Evolutionary conservation across 208 protist species (phyloP).

Genomic region (Crithidia sp.): DNA sequence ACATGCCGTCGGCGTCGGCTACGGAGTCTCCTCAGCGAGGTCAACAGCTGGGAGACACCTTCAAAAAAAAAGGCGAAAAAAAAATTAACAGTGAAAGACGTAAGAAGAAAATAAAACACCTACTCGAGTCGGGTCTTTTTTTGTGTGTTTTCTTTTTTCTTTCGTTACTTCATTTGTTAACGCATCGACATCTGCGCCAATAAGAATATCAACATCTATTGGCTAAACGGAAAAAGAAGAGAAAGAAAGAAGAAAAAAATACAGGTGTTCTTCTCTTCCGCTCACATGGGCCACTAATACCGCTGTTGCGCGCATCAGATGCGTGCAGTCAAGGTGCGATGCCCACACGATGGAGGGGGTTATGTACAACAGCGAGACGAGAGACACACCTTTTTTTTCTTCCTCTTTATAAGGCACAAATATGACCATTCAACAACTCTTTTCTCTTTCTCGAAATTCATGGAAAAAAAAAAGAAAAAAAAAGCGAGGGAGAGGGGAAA

Average conservation of each 20-base stretch:
- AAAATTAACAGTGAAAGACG: constrained; percentile 6
- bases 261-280: not conserved
- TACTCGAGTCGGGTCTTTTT: not conserved
- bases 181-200: too few species aligned
- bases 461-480: not conserved
- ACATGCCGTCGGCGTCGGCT: not conserved
- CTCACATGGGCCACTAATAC: too few species aligned
- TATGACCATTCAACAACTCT: too few species aligned
- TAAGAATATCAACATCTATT: too few species aligned
- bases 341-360: too few species aligned
- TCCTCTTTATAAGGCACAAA: too few species aligned
- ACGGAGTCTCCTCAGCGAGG: constrained; percentile 6
- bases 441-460: too few species aligned
- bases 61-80: constrained; percentile 15
- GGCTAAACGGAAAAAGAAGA: too few species aligned
- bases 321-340: too few species aligned
- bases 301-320: too few species aligned
- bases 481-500: constrained; percentile 12
- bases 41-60: constrained; percentile 6
- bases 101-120: not conserved
- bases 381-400: not conserved
- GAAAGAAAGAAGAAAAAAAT: not conserved
- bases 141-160: not conserved
- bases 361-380: constrained; percentile 8
- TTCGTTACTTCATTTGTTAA: too few species aligned